phyloP scores from a whole-genome alignment of 75 land plant species.

The Pinus taeda region DNA sequence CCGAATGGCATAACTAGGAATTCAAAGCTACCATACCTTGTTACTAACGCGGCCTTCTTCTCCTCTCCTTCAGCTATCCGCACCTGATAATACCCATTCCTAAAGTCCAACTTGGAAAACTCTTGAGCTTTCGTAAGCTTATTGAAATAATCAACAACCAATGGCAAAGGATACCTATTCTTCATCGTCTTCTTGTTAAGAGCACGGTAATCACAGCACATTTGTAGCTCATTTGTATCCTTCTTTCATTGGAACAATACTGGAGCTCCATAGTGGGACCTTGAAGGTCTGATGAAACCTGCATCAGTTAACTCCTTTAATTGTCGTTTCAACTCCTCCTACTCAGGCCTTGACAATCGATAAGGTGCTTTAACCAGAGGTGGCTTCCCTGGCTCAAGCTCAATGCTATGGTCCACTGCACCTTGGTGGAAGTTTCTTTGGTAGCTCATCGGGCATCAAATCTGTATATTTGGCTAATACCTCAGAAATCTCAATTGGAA shows the following conservation, averaged over 20 bases:
- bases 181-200: conserved; percentile 8
- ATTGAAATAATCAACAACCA: not conserved
- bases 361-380: no score
- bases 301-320: no score
- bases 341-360: no score
- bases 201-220: not conserved
- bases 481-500: not conserved
- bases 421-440: no score
- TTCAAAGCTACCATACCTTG: conserved; percentile 4
- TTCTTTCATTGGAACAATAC: no score
- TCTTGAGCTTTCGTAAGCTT: not conserved
- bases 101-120: conserved; percentile 14
- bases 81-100: conserved; percentile 13
- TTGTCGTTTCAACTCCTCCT: no score
- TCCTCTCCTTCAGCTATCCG: conserved; percentile 7
- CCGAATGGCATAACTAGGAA: conserved; percentile 4
- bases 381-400: no score
- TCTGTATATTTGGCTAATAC: not conserved
- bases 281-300: no score
- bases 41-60: conserved; percentile 5
- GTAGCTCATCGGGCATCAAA: no score
- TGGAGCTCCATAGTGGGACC: no score
- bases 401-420: no score
- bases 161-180: conserved; percentile 9
- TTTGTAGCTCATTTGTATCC: no score